These are phyloP conservation scores for Fallopia convolvulus DNA, from an alignment of 148 eudicot genomes.

Conservation along the genomic window DNA sequence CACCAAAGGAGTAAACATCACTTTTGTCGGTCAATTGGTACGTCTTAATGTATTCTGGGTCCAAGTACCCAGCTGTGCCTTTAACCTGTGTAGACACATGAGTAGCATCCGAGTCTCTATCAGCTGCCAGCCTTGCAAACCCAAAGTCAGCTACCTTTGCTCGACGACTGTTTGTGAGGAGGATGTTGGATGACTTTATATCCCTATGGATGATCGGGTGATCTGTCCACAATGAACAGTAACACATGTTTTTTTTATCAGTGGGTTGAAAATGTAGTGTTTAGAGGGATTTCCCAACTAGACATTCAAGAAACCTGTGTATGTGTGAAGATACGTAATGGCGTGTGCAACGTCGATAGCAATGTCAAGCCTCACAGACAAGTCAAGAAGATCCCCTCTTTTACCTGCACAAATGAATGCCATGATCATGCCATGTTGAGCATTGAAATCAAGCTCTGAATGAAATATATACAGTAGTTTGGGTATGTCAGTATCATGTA, in stretches of 20 bases:
- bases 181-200: constrained; percentile 89
- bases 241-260: not conserved
- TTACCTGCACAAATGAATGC: constrained; percentile 33
- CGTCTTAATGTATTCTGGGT: constrained; percentile 80
- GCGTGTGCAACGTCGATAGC: constrained; percentile 92
- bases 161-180: constrained; percentile 52
- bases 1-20: constrained; percentile 93
- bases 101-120: constrained; percentile 52
- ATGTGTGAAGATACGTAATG: constrained; percentile 83
- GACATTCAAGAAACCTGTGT: constrained; percentile 39
- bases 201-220: constrained; percentile 91
- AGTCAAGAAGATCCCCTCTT: constrained; percentile 42
- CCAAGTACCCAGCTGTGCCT: constrained; percentile 96
- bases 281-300: too few relatives aligned
- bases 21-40: constrained; percentile 89
- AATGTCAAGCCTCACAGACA: constrained; percentile 65
- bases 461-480: not conserved
- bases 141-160: constrained; percentile 96
- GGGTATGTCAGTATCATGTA: not conserved
- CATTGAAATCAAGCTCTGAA: not conserved
- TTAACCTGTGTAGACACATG: constrained; percentile 89
- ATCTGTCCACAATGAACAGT: constrained; percentile 30
- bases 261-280: not conserved
- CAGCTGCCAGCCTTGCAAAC: constrained; percentile 69
- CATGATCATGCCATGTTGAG: not conserved